Conservation (phyloP, 805 yeast species). For the Spathaspora passalidarum region DNA sequence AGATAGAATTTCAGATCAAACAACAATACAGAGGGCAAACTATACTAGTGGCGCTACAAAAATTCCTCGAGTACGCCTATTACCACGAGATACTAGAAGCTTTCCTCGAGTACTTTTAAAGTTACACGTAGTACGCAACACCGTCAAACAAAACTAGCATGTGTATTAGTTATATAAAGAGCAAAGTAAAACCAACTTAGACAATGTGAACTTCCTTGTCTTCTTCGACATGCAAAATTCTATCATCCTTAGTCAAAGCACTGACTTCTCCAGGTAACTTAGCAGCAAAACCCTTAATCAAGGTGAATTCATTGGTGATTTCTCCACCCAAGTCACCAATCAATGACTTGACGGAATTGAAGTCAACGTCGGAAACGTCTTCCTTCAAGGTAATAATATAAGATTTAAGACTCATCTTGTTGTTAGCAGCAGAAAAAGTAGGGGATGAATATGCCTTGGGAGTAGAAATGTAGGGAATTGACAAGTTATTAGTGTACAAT, state of each 20-base stretch:
- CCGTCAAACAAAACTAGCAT: background rate
- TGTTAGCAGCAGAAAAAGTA: background rate
- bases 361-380: conserved; percentile 37
- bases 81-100: too few species aligned
- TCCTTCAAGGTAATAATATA: conserved; percentile 49
- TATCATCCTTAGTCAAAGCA: conserved; percentile 40
- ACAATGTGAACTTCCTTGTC: conserved; percentile 58
- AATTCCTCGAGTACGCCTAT: too few species aligned
- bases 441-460: background rate
- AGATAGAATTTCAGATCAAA: too few species aligned
- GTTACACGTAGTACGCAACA: too few species aligned
- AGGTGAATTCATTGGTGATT: conserved; percentile 55
- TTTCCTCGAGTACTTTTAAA: too few species aligned
- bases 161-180: background rate
- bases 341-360: conserved; percentile 43
- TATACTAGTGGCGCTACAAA: too few species aligned
- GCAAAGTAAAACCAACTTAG: too few species aligned
- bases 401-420: conserved; percentile 16
- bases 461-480: background rate
- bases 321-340: conserved; percentile 55
- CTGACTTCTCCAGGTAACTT: conserved; percentile 56
- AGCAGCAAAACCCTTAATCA: conserved; percentile 66
- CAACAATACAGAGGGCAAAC: too few species aligned
- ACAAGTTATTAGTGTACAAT: background rate
- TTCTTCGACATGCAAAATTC: conserved; percentile 61